Conservation (phyloP, 176 grass and related monocot species). For the Rhipidocladum racemiflorum region DNA sequence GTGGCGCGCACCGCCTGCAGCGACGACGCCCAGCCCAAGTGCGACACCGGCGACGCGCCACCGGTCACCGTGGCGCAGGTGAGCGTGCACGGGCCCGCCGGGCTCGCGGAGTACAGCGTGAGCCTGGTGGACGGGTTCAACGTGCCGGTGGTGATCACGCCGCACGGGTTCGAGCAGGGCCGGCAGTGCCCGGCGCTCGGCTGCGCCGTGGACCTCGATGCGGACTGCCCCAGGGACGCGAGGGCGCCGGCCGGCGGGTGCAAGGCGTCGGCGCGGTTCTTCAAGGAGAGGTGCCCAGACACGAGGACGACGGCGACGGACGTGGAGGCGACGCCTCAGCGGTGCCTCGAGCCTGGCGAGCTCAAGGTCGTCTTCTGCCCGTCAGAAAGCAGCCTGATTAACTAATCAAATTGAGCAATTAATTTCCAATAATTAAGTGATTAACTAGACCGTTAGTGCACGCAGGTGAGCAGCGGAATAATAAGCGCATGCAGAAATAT, state of each 20-base stretch:
- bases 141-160: slow-evolving; percentile 36
- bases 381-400: not conserved
- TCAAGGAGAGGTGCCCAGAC: slow-evolving; percentile 38
- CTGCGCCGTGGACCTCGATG: slow-evolving; percentile 38
- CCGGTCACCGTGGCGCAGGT: slow-evolving; percentile 43
- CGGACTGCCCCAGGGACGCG: not conserved
- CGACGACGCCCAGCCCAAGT: not conserved
- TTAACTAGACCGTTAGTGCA: not conserved
- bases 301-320: slow-evolving; percentile 41
- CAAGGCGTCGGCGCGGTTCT: slow-evolving; percentile 2
- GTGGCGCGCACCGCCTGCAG: slow-evolving; percentile 39
- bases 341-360: slow-evolving; percentile 31
- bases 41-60: slow-evolving; percentile 30
- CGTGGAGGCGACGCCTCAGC: slow-evolving; percentile 38
- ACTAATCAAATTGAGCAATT: not conserved
- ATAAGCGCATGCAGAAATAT: not conserved
- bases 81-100: slow-evolving; percentile 12
- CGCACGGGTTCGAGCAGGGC: slow-evolving; percentile 21
- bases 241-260: not conserved
- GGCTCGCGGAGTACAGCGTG: slow-evolving; percentile 38
- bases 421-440: not conserved
- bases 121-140: slow-evolving; percentile 63
- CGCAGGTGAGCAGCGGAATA: not conserved
- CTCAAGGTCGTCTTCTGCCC: slow-evolving; percentile 54
- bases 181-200: slow-evolving; percentile 36